These are phyloP conservation scores for Melaleuca alternifolia DNA, from an alignment of 345 rosid species.

Conservation along the genomic window DNA sequence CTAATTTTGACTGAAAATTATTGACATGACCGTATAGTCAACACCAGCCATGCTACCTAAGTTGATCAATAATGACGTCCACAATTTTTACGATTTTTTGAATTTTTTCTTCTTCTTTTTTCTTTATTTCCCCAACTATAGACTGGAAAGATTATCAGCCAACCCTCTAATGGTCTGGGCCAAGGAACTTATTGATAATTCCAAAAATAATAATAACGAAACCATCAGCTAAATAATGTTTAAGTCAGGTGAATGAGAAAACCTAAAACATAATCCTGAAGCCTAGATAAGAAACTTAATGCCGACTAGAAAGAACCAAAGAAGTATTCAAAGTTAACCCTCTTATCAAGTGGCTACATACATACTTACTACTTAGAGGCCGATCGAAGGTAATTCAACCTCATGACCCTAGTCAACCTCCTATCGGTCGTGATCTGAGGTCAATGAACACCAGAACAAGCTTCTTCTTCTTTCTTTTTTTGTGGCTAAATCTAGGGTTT, in stretches of 20 bases:
- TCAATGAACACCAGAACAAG: not conserved
- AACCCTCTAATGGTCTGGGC: no score
- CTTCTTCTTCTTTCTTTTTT: not conserved
- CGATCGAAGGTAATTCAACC: not conserved
- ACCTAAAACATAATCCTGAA: not conserved
- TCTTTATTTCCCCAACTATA: not conserved
- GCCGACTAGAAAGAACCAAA: not conserved
- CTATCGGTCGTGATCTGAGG: not conserved
- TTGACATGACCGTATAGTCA: no score
- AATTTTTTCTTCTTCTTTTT: not conserved
- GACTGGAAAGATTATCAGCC: no score
- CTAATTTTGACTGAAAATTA: not conserved
- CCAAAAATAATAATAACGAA: no score
- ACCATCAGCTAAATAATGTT: not conserved
- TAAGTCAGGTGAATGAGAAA: not conserved
- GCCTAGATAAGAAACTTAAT: not conserved
- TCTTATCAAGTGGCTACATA: not conserved
- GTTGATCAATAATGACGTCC: no score
- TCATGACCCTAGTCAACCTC: not conserved
- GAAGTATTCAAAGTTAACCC: not conserved
- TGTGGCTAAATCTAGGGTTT: not conserved
- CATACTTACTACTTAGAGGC: not conserved
- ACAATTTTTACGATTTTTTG: no score
- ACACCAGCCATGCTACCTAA: rapidly evolving
- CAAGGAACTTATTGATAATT: no score